Evolutionary conservation across 495 filamentous ascomycete species (phyloP), one percentile per base, ranked within the genome.

Genomic region (Platismatia glauca): DNA sequence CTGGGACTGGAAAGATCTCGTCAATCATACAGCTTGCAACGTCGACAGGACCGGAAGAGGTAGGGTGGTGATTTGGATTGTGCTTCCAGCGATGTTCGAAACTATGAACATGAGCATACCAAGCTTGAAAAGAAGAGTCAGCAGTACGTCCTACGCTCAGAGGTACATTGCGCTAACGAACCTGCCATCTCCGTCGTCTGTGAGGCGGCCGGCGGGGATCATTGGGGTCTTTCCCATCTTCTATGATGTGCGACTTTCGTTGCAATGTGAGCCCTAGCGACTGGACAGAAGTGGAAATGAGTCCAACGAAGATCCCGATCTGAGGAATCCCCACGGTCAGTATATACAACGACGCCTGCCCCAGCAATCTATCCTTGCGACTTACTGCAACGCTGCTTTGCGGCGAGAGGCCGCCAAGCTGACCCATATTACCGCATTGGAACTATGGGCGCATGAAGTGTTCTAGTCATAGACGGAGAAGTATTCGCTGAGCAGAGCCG

Each of bases 81-180:
- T 91, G 73, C 91, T 96, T 29, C 94, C 94, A 58, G 97, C 79
- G 60, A 99, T 81, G 68, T 99, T 99, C 65, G 93, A 86, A 58
- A 96, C 76, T 64, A 99, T 83, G 77, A 97, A 99, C 85, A 99
- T 95, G 66, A 86, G 81, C 89, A 99, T 97, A 58, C 94, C 94
- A 62, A 97, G 72, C 79, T 86, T 63, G 12, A 16, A 29, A 59
- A 22, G 13, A 44, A 46, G 53, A 43, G 41, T 62, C 41, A 68
- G 56, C 60, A 9, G 56, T 15, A 8, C 31, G 48, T 18, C 34
- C 34, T 27, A 31, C 7, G 16, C 27, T 24, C n/a, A 18, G 44
- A 38, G 22, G 24, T 13, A 29, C 29, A 22, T 33, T 58, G 52
- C n/a, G 44, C 37, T 44, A 27, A 67, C 71, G 68, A 39, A 86